Evolutionary conservation across 2,329 filamentous ascomycete species (phyloP), one percentile per base, ranked within the genome.

Genomic region (Pseudocercospora pini-densiflorae): DNA sequence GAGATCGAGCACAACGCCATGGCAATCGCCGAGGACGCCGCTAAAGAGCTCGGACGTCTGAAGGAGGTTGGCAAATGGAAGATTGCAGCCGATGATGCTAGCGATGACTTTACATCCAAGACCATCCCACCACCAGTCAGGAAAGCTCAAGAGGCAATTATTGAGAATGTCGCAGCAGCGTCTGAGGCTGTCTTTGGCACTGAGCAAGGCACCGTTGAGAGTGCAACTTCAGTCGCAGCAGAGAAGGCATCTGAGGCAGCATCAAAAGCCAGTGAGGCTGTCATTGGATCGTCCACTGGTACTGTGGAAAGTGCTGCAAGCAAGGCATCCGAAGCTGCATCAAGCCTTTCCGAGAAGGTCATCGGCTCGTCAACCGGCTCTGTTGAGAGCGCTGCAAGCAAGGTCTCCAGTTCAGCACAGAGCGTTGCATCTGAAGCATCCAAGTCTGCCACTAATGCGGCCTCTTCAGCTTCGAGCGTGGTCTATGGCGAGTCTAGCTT

Each of bases 41-140:
- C 94, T 16, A 89, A 88, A 74, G 92, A 98, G 77, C 85, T 99
- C 27, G 85, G 85, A 36, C 86, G 90, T 49, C 83, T 99, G 33
- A 97, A 95, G 85, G 89, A 94, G 70, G 91, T 95, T 65, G 92
- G 91, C 7, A 86, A 85, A 66, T 96, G 91, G 90, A 98, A 98
- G 82, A 87, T 97, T 47, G 84, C 85, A 43, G 89, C 92, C 7
- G 82, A 85, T 40, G 94, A 98, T 77, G 82, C 86, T 2, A 90
- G 88, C 12, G 89, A 95, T 60, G 89, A 97, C 76, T 98, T 97
- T 74, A 89, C 90, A 57, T 88, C 87, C 54, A 89, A 89, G 59
- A 82, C 81, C 16, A 86, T 91, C 73, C 86, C 88, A 59, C 81
- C 85, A 9, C 86, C 87, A 21, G 87, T 80, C 2, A 79, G 79